These are phyloP conservation scores for Spathaspora hagerdaliae DNA, from an alignment of 805 yeast species.

Conservation along the genomic window DNA sequence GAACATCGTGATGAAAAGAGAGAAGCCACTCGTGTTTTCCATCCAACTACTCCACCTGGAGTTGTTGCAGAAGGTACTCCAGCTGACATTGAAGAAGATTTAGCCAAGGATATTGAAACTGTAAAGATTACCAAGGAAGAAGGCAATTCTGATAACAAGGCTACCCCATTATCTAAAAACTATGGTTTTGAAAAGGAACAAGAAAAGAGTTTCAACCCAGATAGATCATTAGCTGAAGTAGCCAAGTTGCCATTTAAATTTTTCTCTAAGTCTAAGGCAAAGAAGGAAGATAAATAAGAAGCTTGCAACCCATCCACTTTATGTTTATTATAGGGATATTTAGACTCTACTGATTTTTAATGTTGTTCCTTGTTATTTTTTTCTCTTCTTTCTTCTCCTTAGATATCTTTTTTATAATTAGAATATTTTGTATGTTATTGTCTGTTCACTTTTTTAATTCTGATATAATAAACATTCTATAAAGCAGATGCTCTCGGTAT, in stretches of 20 bases:
- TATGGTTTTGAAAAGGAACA: constrained; percentile 9
- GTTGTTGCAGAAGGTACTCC: constrained; percentile 3
- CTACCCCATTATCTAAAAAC: constrained; percentile 5
- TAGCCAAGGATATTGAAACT: constrained; percentile 8
- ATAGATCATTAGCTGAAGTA: constrained; percentile 22
- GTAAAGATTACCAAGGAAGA: constrained; percentile 4
- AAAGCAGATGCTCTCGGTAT: not conserved
- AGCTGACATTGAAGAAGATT: constrained; percentile 5
- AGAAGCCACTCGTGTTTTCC: constrained; percentile 23
- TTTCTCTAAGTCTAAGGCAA: constrained; percentile 14
- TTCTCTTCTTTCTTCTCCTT: not conserved
- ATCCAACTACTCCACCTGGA: constrained; percentile 4
- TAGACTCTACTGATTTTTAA: not conserved
- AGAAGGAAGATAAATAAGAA: constrained; percentile 7
- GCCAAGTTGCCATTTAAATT: constrained; percentile 23
- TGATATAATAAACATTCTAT: not conserved
- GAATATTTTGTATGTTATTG: not conserved
- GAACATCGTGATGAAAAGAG: constrained; percentile 18
- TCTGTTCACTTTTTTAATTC: not conserved
- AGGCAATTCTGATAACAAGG: not conserved
- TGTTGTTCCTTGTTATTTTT: not conserved
- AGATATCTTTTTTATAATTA: not conserved
- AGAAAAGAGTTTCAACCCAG: constrained; percentile 18
- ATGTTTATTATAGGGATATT: too few relatives aligned
- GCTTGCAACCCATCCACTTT: not conserved